Evolutionary conservation across 2,329 filamentous ascomycete species (phyloP), one percentile per base, ranked within the genome.

Genomic region (Myriosclerotinia curreyana): DNA sequence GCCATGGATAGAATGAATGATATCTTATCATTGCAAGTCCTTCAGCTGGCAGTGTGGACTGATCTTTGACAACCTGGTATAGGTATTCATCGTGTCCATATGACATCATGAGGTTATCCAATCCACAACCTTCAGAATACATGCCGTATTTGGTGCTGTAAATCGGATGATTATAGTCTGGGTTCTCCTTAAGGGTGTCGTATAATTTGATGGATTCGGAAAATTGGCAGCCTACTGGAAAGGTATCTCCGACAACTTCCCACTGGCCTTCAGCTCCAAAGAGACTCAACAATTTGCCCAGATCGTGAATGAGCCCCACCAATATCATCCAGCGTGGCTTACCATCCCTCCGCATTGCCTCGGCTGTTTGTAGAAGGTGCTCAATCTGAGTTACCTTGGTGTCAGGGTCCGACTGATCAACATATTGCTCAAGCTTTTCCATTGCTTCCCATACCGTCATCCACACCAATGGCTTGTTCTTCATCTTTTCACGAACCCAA

Each of bases 1-100:
- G 92, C 92, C 92, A 96, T 20, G 92, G 88, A 78, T 96, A 96
- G 79, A 96, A 96, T 7, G 87, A 91, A 79, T 96, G 92, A 78
- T 96, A 96, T 64, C 92, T 60, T 75, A 96, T 95, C 91, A 96
- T 96, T 66, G 92, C 92, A 14, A 96, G 82, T 0, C 89, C 90
- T 82, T 96, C 92, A 54, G 83, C 82, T 0, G 92, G 92, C 51
- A 96, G 82, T 0, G 80, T 88, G 56, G 84, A 88, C 80, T 96
- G 92, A 68, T 90, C 88, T 80, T 92, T 92, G 77, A 90, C 86
- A 66, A 96, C 87, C 73, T 92, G 87, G 80, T 96, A 96, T 54
- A 94, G 81, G 77, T 92, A 93, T 79, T 94, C 90, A 75, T 94
- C 90, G 76, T 94, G 90, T 53, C 92, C 92, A 92, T 92, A 96